Evolutionary conservation across 2,329 filamentous ascomycete species (phyloP).

Genomic region (Calycina herbarum): DNA sequence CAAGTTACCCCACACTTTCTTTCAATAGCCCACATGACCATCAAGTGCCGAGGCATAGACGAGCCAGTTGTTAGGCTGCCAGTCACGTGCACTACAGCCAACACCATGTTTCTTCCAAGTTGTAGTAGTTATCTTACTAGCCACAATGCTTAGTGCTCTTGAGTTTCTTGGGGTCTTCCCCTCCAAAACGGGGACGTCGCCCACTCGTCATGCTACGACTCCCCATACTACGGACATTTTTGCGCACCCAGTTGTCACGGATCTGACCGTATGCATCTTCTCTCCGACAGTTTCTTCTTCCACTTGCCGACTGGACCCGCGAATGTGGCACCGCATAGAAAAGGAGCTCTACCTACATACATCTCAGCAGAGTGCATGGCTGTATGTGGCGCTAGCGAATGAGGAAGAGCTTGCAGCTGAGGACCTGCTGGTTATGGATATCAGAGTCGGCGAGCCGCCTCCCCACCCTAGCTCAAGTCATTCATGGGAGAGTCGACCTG

Average conservation of each 20-base stretch:
- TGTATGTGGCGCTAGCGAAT: conserved; percentile 65
- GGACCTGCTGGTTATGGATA: conserved; percentile 59
- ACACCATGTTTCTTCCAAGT: neutral
- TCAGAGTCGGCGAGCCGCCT: conserved; percentile 56
- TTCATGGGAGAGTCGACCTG: conserved; percentile 63
- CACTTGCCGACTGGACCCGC: conserved; percentile 30
- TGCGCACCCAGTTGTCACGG: conserved; percentile 37
- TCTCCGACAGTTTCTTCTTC: conserved; percentile 29
- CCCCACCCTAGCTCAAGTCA: conserved; percentile 51
- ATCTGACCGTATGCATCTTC: conserved; percentile 38
- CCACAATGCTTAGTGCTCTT: conserved; percentile 24
- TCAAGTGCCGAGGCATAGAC: no score
- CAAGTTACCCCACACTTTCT: no score
- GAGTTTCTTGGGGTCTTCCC: conserved; percentile 22
- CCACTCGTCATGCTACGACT: conserved; percentile 14
- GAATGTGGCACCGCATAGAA: conserved; percentile 61
- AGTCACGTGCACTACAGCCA: neutral
- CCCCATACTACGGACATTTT: conserved; percentile 23
- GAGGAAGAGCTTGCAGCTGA: conserved; percentile 63
- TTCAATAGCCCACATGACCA: no score
- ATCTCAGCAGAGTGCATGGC: conserved; percentile 60
- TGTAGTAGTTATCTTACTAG: conserved; percentile 23
- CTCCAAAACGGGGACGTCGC: conserved; percentile 25
- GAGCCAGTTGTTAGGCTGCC: neutral
- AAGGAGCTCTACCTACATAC: conserved; percentile 71